Conservation (phyloP, 2,329 filamentous ascomycete species). For the Aureobasidium lini region DNA sequence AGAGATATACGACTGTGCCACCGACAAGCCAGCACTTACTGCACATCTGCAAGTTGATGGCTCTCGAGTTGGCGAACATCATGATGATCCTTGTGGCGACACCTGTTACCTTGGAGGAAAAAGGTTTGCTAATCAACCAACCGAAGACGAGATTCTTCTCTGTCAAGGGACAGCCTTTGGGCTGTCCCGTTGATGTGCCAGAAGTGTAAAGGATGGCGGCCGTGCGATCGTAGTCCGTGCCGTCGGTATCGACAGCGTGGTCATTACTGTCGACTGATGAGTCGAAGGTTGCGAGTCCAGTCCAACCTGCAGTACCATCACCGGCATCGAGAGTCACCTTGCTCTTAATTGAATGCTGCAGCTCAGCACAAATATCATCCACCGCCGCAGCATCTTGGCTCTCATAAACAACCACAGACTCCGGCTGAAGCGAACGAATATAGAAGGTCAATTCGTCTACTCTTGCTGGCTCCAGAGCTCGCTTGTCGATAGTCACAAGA, state of each 20-base stretch:
- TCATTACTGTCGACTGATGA: not conserved
- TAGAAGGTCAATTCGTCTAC: not conserved
- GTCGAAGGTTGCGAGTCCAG: not conserved
- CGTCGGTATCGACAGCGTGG: not conserved
- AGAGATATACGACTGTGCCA: not conserved
- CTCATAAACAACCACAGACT: not conserved
- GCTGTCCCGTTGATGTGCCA: constrained; percentile 1
- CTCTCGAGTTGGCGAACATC: constrained; percentile 3
- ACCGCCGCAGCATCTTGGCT: not conserved
- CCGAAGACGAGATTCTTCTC: not conserved
- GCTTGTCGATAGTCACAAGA: not conserved
- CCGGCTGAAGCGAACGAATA: not conserved
- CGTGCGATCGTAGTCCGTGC: not conserved
- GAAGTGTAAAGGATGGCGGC: not conserved
- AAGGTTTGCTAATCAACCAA: not conserved
- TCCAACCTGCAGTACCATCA: not conserved
- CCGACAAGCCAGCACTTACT: not conserved
- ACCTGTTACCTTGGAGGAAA: not conserved
- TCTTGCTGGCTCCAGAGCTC: not conserved
- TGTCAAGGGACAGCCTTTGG: constrained; percentile 2
- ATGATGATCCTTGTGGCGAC: not conserved
- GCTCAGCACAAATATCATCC: not conserved
- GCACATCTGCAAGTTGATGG: not conserved
- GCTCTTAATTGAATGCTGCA: not conserved
- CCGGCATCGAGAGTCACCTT: not conserved